phyloP scores from a whole-genome alignment of 495 filamentous ascomycete genomes.

The Aspergillus sparsus region DNA sequence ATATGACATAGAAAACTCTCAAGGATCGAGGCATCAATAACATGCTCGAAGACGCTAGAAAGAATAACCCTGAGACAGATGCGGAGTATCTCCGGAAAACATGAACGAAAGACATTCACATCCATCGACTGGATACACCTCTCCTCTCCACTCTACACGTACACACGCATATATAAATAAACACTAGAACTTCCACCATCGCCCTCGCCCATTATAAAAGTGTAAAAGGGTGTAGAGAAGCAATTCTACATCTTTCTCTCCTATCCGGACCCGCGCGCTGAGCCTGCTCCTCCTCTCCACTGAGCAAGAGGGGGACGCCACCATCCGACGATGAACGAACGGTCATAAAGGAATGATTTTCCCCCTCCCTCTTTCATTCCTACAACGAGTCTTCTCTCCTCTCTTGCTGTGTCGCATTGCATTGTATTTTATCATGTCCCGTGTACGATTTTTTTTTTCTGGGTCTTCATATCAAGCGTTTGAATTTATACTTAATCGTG shows the following conservation, averaged over 20 bases:
- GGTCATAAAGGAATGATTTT: too few relatives aligned
- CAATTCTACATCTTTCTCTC: not conserved
- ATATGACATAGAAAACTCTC: constrained; percentile 62
- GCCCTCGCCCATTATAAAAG: too few relatives aligned
- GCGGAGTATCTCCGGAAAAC: constrained; percentile 61
- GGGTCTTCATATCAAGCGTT: too few relatives aligned
- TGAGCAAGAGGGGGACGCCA: too few relatives aligned
- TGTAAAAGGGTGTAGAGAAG: too few relatives aligned
- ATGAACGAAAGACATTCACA: constrained; percentile 4
- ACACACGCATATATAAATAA: too few relatives aligned
- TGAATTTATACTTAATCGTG: too few relatives aligned
- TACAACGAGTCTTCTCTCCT: not conserved
- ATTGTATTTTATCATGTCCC: not conserved
- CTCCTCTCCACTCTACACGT: not conserved
- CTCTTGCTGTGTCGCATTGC: too few relatives aligned
- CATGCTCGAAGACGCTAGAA: constrained; percentile 81
- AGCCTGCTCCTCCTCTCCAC: too few relatives aligned
- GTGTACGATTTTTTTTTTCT: not conserved
- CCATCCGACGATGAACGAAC: too few relatives aligned
- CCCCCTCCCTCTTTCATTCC: not conserved
- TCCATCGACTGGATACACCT: not conserved
- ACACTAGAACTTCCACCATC: too few relatives aligned
- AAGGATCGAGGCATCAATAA: constrained; percentile 84
- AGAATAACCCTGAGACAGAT: constrained; percentile 80
- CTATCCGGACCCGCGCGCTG: not conserved